phyloP scores from a whole-genome alignment of 768 basidiomycete species.

The Galerina sulciceps region DNA sequence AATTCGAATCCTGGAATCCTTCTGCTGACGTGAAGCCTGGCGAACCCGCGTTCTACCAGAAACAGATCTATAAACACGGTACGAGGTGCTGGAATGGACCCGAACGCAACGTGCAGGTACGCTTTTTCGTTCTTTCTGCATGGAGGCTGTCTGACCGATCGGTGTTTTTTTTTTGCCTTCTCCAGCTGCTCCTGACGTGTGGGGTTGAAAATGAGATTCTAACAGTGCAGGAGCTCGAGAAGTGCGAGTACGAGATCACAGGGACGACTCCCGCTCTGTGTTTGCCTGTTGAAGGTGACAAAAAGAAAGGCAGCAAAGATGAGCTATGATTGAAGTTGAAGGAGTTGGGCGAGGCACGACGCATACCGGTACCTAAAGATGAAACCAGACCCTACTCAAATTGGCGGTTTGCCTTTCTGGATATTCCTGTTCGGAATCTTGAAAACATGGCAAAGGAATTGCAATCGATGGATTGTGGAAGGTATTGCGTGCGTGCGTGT shows the following conservation, averaged over 20 bases:
- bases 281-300: constrained; percentile 49
- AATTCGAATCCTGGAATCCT: constrained; percentile 82
- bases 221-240: constrained; percentile 87
- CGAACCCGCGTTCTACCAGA: constrained; percentile 74
- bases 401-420: no score
- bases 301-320: constrained; percentile 41
- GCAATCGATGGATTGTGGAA: background rate
- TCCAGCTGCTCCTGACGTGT: constrained; percentile 79
- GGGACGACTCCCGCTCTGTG: constrained; percentile 89
- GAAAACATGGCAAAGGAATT: no score
- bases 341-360: background rate
- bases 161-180: constrained; percentile 1
- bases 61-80: constrained; percentile 83
- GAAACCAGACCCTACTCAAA: no score
- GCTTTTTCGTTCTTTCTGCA: constrained; percentile 21
- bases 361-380: background rate
- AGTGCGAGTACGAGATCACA: constrained; percentile 92
- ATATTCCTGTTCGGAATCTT: no score
- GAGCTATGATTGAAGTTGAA: constrained; percentile 36
- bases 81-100: constrained; percentile 98
- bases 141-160: background rate
- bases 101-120: constrained; percentile 78
- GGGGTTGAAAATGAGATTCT: constrained; percentile 84
- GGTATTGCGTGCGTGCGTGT: background rate
- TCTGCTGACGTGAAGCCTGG: constrained; percentile 60